Evolutionary conservation across 2,329 filamentous ascomycete species (phyloP).

Genomic region (Cladophialophora carrionii): DNA sequence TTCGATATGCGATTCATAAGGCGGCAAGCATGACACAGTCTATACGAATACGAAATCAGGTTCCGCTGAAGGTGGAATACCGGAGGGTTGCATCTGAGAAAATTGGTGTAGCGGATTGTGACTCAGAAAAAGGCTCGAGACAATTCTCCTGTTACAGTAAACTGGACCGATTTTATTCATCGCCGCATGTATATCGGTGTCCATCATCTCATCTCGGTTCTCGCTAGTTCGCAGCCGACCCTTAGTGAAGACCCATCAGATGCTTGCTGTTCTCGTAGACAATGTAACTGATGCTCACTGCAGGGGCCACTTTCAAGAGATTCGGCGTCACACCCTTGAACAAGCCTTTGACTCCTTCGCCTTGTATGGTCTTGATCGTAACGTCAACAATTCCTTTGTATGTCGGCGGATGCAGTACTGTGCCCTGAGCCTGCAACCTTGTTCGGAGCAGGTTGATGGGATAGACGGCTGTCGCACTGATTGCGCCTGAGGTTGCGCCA

Average conservation of each 20-base stretch:
- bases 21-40: not conserved
- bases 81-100: not conserved
- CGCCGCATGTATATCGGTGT: not conserved
- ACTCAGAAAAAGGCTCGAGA: not conserved
- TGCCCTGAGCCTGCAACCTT: conserved; percentile 90
- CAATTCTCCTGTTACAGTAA: not conserved
- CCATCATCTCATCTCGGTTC: not conserved
- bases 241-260: conserved; percentile 57
- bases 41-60: not conserved
- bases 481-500: conserved; percentile 85
- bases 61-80: not conserved
- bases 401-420: conserved; percentile 82
- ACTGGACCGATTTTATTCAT: not conserved
- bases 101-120: not conserved
- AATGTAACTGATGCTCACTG: conserved; percentile 92
- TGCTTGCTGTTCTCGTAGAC: conserved; percentile 90
- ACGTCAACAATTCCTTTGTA: conserved; percentile 93
- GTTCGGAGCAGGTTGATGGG: conserved; percentile 92
- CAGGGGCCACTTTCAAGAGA: conserved; percentile 91
- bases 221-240: not conserved
- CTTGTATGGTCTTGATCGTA: conserved; percentile 75
- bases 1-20: not conserved
- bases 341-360: conserved; percentile 81
- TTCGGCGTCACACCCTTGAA: conserved; percentile 97
- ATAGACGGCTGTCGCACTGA: conserved; percentile 92